Evolutionary conservation across 306 rosid species (phyloP), one percentile per base, ranked within the genome.

Genomic region (Macrotyloma uniflorum): DNA sequence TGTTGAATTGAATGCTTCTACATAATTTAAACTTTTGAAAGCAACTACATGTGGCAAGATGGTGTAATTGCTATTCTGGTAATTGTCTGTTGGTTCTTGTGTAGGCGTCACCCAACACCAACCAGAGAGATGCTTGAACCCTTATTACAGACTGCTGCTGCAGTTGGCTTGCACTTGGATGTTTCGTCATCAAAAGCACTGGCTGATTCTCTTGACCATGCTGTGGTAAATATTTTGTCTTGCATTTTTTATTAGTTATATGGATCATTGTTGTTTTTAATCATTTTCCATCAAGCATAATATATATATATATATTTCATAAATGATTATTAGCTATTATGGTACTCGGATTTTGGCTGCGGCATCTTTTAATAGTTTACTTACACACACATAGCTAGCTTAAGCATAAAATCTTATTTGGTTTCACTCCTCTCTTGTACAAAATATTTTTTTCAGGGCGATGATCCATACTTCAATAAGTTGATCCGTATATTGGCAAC

Each of bases 51-150:
- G 54, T 16, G 79, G 82, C 79, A 61, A 23, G 53, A 42, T 16
- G 36, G 23, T 72, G 73, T 24, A 70, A 30, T 81, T 70, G 64
- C 77, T 70, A 57, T 70, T 35, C 5, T 69, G 38, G 62, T 78
- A 53, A 72, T 82, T 67, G 47, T 36, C 32, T 65, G 63, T 38
- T 65, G 73, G 75, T 75, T 79, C 16, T 67, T 75, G 66, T 69
- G 83, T 84, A 95, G 99, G 96, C 97, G 97, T 11, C 99, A 95
- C 87, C 98, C 98, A 69, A 70, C 81, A 64, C 99, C 99, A 8
- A 91, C 98, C 13, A 84, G 87, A 79, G 98, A 95, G 86, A 95
- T 91, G 99, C 96, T 95, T 80, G 97, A 95, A 83, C 98, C 99
- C 42, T 83, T 95, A 87, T 77, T 95, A 73, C 90, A 86, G 47